phyloP scores from a whole-genome alignment of 2,329 filamentous ascomycete genomes.

The Aureobasidium sp. region DNA sequence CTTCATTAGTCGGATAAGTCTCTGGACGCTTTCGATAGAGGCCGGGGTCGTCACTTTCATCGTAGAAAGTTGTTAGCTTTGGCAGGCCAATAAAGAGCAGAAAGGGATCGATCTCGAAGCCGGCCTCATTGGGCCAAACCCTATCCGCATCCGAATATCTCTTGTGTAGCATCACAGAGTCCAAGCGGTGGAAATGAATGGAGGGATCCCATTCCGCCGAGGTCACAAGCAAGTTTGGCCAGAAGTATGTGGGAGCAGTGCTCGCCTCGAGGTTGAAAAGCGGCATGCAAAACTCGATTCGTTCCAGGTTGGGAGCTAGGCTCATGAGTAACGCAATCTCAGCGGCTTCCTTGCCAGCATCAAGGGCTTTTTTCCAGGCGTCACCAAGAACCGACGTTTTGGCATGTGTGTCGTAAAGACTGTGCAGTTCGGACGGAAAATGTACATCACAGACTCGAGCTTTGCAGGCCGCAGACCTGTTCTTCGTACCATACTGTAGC shows the following conservation, averaged over 20 bases:
- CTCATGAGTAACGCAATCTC: conserved; percentile 3
- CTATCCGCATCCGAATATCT: not conserved
- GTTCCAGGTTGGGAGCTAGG: conserved; percentile 8
- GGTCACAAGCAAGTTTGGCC: not conserved
- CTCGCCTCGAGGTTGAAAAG: not conserved
- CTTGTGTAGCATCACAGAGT: not conserved
- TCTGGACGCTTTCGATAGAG: not conserved
- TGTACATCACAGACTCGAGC: no score
- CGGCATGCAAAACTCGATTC: conserved; percentile 1
- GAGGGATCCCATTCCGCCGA: not conserved
- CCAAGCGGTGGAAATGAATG: not conserved
- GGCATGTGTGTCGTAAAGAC: not conserved
- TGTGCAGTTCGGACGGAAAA: not conserved
- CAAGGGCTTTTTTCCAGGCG: not conserved
- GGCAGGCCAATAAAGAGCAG: not conserved
- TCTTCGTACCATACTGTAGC: not conserved
- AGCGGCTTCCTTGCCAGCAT: not conserved
- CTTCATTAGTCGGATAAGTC: not conserved
- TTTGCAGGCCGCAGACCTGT: no score
- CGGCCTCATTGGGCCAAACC: not conserved
- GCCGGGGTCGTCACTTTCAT: not conserved
- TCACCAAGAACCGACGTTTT: not conserved
- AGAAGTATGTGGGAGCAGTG: not conserved
- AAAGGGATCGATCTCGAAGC: not conserved
- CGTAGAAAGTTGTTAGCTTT: not conserved